These are phyloP conservation scores for Fraxinus sp. DNA, from an alignment of 305 asterid species.

Conservation along the genomic window DNA sequence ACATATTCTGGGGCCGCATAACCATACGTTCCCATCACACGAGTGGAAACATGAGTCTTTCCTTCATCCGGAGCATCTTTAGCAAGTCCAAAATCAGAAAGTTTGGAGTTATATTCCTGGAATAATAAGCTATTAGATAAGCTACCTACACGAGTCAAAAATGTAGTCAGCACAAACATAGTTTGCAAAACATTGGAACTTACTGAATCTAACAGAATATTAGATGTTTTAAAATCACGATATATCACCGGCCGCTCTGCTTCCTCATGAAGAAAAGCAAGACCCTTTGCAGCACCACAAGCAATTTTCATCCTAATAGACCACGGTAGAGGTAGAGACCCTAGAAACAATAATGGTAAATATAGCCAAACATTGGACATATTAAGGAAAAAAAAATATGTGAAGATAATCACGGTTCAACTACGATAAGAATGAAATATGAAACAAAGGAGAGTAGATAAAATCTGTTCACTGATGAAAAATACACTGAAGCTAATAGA, in stretches of 20 bases:
- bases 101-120: slow-evolving; percentile 74
- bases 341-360: slow-evolving; percentile 30
- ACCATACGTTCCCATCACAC: slow-evolving; percentile 73
- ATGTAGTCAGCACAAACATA: background rate
- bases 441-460: background rate
- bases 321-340: slow-evolving; percentile 76
- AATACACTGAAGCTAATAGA: slow-evolving; percentile 9
- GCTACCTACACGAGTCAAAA: background rate
- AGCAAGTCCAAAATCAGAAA: slow-evolving; percentile 76
- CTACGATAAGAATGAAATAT: background rate
- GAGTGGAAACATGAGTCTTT: slow-evolving; percentile 74
- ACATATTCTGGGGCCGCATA: slow-evolving; percentile 74
- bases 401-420: background rate
- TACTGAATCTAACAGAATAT: slow-evolving; percentile 66
- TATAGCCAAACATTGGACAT: background rate
- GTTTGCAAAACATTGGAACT: slow-evolving; percentile 21
- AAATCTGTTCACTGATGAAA: background rate
- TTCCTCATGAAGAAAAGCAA: slow-evolving; percentile 73
- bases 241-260: slow-evolving; percentile 67
- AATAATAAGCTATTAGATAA: slow-evolving; percentile 16
- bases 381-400: background rate
- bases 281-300: slow-evolving; percentile 69
- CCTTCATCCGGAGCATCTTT: slow-evolving; percentile 79
- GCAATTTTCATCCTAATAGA: slow-evolving; percentile 75
- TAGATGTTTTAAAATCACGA: slow-evolving; percentile 77